Conservation (phyloP, 1,284 basidiomycete species). For the Retiboletus flavoniger region DNA sequence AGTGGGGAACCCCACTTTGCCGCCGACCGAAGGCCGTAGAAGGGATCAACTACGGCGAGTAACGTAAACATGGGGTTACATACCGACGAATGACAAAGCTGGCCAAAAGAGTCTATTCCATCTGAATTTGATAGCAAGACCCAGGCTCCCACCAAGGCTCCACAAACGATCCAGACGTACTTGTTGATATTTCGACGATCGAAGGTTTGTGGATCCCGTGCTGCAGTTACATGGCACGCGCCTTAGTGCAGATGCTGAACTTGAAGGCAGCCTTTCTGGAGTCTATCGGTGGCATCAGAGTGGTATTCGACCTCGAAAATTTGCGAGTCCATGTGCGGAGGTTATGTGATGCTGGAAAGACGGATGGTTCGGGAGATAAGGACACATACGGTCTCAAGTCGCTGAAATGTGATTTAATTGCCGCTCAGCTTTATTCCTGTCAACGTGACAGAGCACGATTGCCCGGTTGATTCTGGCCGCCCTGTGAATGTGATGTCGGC, state of each 20-base stretch:
- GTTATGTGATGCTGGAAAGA: no score
- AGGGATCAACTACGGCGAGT: background rate
- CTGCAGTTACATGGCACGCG: background rate
- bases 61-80: background rate
- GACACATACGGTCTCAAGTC: no score
- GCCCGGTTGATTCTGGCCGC: no score
- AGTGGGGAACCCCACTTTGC: background rate
- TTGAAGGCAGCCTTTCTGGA: conserved; percentile 21
- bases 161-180: conserved; percentile 7
- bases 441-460: no score
- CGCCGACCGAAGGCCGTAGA: conserved; percentile 1
- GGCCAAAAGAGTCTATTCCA: background rate
- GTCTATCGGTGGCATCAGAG: conserved; percentile 1
- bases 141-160: conserved; percentile 12
- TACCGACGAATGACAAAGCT: conserved; percentile 8
- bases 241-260: background rate
- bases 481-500: no score
- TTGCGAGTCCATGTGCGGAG: conserved; percentile 13
- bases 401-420: no score
- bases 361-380: no score
- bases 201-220: background rate
- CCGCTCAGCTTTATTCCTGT: no score
- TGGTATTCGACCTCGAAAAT: conserved; percentile 1
- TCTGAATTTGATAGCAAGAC: conserved; percentile 6
- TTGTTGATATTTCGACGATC: conserved; percentile 4